Evolutionary conservation across 768 basidiomycete species (phyloP).

Genomic region (Zangia roseola): DNA sequence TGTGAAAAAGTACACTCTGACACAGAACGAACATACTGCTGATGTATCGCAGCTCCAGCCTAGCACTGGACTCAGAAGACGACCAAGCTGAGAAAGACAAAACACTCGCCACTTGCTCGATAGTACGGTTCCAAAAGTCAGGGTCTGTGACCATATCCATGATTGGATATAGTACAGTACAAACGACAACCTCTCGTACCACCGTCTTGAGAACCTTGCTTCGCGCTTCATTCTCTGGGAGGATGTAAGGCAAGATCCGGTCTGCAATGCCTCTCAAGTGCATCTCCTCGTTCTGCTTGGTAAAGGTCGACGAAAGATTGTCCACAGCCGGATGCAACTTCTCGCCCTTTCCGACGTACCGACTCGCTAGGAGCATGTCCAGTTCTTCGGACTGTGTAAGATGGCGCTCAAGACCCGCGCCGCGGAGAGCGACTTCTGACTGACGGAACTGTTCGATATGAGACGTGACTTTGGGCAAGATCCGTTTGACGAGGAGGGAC

Average conservation of each 20-base stretch:
- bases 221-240: conserved; percentile 72
- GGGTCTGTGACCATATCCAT: conserved; percentile 94
- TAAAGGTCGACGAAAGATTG: conserved; percentile 85
- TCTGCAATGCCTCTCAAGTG: conserved; percentile 76
- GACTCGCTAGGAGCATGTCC: conserved; percentile 80
- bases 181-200: conserved; percentile 79
- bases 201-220: conserved; percentile 73
- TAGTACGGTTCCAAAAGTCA: conserved; percentile 94
- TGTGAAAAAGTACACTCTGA: conserved; percentile 9
- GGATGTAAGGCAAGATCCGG: conserved; percentile 63
- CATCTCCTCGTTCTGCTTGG: conserved; percentile 85
- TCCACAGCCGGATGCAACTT: conserved; percentile 84
- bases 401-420: conserved; percentile 76
- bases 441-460: conserved; percentile 91
- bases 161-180: conserved; percentile 79
- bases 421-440: conserved; percentile 83
- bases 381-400: conserved; percentile 89
- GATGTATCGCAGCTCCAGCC: conserved; percentile 70
- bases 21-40: conserved; percentile 46
- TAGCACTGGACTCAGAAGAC: conserved; percentile 23
- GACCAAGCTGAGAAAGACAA: neutral
- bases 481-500: conserved; percentile 73
- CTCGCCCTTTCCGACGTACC: conserved; percentile 65
- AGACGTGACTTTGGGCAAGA: conserved; percentile 84
- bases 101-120: conserved; percentile 85